Conservation (phyloP, 257 asterid species). For the Voacanga thouarsii region DNA sequence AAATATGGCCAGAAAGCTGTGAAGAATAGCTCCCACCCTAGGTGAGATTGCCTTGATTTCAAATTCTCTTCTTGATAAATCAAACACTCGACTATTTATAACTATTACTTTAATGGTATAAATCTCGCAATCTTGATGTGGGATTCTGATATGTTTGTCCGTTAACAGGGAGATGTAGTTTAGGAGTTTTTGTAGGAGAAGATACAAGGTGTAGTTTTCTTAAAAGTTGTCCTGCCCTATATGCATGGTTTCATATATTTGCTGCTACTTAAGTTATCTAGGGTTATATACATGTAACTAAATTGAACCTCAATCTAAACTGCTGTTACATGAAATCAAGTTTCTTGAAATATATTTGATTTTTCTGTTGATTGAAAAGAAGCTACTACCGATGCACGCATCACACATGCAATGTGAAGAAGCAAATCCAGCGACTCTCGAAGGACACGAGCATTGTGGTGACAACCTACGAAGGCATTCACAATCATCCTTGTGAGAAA, state of each 20-base stretch:
- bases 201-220: too few relatives aligned
- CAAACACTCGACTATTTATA: too few relatives aligned
- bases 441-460: conserved; percentile 77
- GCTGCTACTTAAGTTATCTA: too few relatives aligned
- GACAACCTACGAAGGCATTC: conserved; percentile 89
- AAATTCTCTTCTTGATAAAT: too few relatives aligned
- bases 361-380: conserved; percentile 36
- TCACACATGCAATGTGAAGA: conserved; percentile 95
- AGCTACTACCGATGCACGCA: conserved; percentile 96
- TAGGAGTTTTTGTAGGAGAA: too few relatives aligned
- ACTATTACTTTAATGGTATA: too few relatives aligned
- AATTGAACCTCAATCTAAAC: not conserved
- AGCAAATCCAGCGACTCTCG: conserved; percentile 83
- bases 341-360: not conserved
- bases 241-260: too few relatives aligned
- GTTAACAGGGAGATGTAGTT: too few relatives aligned
- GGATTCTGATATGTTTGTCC: too few relatives aligned
- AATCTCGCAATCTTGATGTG: too few relatives aligned
- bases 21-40: conserved; percentile 71
- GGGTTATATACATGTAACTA: too few relatives aligned
- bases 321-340: not conserved
- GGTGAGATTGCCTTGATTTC: conserved; percentile 37
- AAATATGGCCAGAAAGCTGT: conserved; percentile 95
- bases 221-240: too few relatives aligned
- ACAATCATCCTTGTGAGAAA: conserved; percentile 90